Base-by-base conservation (phyloP, 352 stramenopile species). In the Globisporangium spiculum region DNA sequence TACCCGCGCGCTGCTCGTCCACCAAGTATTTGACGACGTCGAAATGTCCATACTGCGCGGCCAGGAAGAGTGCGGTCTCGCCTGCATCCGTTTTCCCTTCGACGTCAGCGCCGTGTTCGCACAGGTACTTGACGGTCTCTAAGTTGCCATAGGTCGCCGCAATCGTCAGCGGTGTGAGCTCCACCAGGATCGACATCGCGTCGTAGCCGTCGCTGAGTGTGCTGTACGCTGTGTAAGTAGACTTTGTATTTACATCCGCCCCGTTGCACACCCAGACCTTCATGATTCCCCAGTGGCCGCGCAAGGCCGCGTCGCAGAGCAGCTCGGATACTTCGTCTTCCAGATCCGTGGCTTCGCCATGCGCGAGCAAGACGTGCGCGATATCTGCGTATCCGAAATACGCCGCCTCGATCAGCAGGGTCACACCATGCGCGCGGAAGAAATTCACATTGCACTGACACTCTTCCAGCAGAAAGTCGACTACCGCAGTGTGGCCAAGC, bases 1-100 rank as follows among this genome's bases (percentile, higher is more conserved):
- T 7, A 22, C 27, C 20, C 14, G 54, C 18, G 16, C 30, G 22
- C 10, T 20, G 27, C 18, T 60, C 27, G 1, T 60, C 27, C 27
- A 41, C 54, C 54, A 60, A 18, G 54, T 60, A 18, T 27, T 6
- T 60, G 6, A 27, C 27, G 14, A 60, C 54, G 54, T 60, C 54
- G 4, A 60, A n/a, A 16, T 32, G 54, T 6, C 54, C 54, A 6
- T 26, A 60, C 7, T 44, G 54, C 16, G 27, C 54, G 24, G 54
- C 54, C 4, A 60, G 6, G 20, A 26, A 60, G 26, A 60, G 18
- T 18, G 26, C 14, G 4, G 26, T 60, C 54, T 60, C 54, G 27
- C 22, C 16, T 41, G 20, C 26, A 20, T 60, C 54, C 26, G 54
- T 60, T 32, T 32, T 1, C 14, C 22, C 36, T 8, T 60, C 54